These are phyloP conservation scores for Penstemon barbatus DNA, from an alignment of 257 asterid genomes.

Conservation along the genomic window DNA sequence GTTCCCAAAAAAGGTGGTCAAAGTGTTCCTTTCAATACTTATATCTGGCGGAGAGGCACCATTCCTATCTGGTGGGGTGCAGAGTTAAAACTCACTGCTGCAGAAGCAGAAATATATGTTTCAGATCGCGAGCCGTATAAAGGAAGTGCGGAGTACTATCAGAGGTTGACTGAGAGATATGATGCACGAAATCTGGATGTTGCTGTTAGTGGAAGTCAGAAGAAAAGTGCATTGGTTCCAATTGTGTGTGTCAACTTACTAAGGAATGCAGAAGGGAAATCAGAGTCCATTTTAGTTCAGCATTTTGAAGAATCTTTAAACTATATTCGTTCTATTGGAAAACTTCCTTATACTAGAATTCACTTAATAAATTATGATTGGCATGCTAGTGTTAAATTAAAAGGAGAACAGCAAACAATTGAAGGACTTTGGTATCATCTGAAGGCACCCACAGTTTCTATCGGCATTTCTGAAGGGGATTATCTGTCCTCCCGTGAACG, in stretches of 20 bases:
- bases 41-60: slow-evolving; percentile 98
- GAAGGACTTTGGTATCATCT: slow-evolving; percentile 99
- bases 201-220: slow-evolving; percentile 60
- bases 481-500: slow-evolving; percentile 81
- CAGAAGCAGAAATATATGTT: slow-evolving; percentile 98
- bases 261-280: slow-evolving; percentile 88
- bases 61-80: slow-evolving; percentile 99
- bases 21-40: slow-evolving; percentile 87
- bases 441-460: slow-evolving; percentile 80
- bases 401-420: slow-evolving; percentile 95
- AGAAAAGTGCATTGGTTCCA: slow-evolving; percentile 84
- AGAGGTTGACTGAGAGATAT: slow-evolving; percentile 89
- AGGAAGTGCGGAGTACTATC: slow-evolving; percentile 89
- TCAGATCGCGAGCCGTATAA: slow-evolving; percentile 84
- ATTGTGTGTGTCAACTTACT: slow-evolving; percentile 89
- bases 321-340: slow-evolving; percentile 68
- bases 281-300: slow-evolving; percentile 87
- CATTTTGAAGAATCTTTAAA: slow-evolving; percentile 94
- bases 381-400: slow-evolving; percentile 94
- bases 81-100: slow-evolving; percentile 92
- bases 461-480: slow-evolving; percentile 90
- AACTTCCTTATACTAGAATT: slow-evolving; percentile 77
- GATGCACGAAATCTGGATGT: slow-evolving; percentile 72
- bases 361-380: slow-evolving; percentile 96
- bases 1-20: slow-evolving; percentile 71